Evolutionary conservation across 495 filamentous ascomycete species (phyloP), one percentile per base, ranked within the genome.

Genomic region (Delitschia confertaspora): DNA sequence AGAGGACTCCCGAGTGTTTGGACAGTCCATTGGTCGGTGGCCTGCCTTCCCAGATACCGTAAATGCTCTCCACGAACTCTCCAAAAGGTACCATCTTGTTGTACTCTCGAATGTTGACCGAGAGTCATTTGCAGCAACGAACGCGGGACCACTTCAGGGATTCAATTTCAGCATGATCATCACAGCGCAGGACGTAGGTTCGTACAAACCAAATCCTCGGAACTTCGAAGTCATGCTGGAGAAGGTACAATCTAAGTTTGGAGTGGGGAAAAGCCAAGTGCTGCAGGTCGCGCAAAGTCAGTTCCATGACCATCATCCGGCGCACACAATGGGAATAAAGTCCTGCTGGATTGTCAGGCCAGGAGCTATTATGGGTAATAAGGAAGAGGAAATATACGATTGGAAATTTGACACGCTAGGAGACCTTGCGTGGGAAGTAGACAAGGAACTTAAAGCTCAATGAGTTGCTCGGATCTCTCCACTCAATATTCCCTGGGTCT

Each of bases 31-130:
- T 9, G 40, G 45, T 6, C 20, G 19, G 13, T 60, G 54, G 54
- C 36, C 44, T 4, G 49, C 56, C 8, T 60, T 57, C 31, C 45
- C 54, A 3, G 56, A 60, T 27, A 50, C 54, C 2, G 43, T 57
- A 1, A 21, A 24, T 9, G 56, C 56, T 4, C 27, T 60, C 5
- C 25, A 50, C 11, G 19, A 29, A 22, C 45, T 60, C 4, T n/a
- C 19, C 11, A 50, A 51, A 20, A 19, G 27, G 24, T 54, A 46
- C 45, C 51, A 47, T 17, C 29, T 58, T 3, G 52, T 58, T 5
- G 47, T 48, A 0, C 25, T 58, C 11, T 45, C 44, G 4, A 55
- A 55, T 22, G 44, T 48, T 3, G 50, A 54, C 24, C 47, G 47
- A 42, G 16, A 31, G 3, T 55, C 51, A 9, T 46, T 50, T 20